These are phyloP conservation scores for Magnusiomyces sp. DNA, from an alignment of 1,139 yeast species.

Conservation along the genomic window DNA sequence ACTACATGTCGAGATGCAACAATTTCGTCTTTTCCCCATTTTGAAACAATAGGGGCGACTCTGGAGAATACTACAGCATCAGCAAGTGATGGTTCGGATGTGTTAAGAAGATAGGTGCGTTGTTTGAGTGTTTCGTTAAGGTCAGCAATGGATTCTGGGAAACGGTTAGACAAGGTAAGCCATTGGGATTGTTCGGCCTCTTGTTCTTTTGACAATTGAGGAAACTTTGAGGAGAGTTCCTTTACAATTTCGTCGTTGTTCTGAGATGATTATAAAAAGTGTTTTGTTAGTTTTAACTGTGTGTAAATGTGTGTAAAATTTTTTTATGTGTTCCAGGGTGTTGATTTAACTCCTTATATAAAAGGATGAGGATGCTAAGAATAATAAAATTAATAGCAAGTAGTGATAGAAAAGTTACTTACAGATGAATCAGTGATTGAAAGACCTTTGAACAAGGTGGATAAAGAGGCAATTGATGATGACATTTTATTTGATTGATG, in stretches of 20 bases:
- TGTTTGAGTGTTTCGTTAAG: constrained; percentile 64
- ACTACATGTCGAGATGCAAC: constrained; percentile 66
- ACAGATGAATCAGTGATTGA: not conserved
- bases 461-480: constrained; percentile 5
- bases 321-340: too few relatives aligned
- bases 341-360: too few relatives aligned
- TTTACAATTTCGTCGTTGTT: constrained; percentile 20
- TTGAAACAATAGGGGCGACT: constrained; percentile 50
- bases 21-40: constrained; percentile 50
- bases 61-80: constrained; percentile 65
- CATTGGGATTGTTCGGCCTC: constrained; percentile 78
- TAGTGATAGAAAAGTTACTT: not conserved
- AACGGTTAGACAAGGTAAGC: constrained; percentile 57
- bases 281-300: constrained; percentile 6
- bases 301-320: not conserved
- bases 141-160: constrained; percentile 45
- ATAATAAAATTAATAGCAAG: too few relatives aligned
- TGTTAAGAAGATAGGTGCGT: constrained; percentile 63
- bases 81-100: constrained; percentile 47
- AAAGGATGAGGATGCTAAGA: too few relatives aligned
- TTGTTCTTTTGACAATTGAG: constrained; percentile 33
- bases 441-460: not conserved
- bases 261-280: constrained; percentile 6
- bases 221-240: constrained; percentile 17
- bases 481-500: constrained; percentile 9